Conservation (phyloP, 305 asterid genomes). For the Lippia alba region DNA sequence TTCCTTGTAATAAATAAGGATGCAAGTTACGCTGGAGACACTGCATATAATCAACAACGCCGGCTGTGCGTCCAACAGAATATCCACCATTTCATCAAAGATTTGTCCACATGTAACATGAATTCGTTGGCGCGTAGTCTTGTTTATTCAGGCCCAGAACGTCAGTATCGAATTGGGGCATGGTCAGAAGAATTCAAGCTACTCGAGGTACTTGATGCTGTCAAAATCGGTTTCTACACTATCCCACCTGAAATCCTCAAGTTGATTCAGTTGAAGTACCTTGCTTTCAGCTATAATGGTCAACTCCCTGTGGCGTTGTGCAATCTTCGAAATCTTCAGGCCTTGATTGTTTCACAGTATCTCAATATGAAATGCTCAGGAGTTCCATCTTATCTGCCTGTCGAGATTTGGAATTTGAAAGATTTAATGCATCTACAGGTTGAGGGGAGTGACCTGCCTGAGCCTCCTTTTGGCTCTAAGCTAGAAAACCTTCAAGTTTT, state of each 20-base stretch:
- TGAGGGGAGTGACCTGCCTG: neutral
- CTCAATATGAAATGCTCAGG: neutral
- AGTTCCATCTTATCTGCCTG: neutral
- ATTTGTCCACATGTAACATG: neutral
- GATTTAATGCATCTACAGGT: neutral
- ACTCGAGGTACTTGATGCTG: no score
- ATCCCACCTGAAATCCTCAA: no score
- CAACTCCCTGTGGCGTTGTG: no score
- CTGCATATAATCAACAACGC: neutral
- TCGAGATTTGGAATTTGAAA: neutral
- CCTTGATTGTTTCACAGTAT: no score
- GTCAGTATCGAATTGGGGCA: constrained; percentile 10
- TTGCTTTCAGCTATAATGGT: no score
- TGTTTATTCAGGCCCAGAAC: constrained; percentile 2
- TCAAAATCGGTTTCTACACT: no score
- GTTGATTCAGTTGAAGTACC: no score
- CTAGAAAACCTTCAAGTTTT: constrained; percentile 24
- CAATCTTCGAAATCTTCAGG: no score
- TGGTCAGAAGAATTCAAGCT: neutral
- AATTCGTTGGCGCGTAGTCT: neutral
- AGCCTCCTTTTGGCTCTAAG: neutral
- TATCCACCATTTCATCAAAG: neutral
- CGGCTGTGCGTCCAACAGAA: constrained; percentile 26
- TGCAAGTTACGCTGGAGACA: neutral
- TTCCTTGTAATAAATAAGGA: neutral